Conservation (phyloP, 768 basidiomycete species). For the Pulveroboletus sp. region DNA sequence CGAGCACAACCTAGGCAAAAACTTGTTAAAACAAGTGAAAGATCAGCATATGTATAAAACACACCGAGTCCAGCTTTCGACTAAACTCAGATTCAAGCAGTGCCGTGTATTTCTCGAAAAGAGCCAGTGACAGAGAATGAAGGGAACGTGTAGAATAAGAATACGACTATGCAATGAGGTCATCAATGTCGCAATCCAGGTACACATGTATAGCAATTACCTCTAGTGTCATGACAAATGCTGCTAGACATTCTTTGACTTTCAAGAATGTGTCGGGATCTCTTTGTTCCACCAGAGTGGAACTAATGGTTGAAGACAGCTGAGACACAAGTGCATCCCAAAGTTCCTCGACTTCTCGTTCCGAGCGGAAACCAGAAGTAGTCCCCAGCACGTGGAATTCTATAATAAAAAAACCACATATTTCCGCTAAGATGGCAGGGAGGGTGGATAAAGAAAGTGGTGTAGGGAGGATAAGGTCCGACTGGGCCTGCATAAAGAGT, state of each 20-base stretch:
- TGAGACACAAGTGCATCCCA: conserved; percentile 85
- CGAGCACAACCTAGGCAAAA: conserved; percentile 59
- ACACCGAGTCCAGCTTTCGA: conserved; percentile 73
- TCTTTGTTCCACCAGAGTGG: conserved; percentile 64
- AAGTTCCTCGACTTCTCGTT: conserved; percentile 87
- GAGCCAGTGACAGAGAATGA: conserved; percentile 75
- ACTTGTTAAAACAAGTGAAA: not conserved
- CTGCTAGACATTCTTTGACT: conserved; percentile 78
- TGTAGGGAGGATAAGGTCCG: conserved; percentile 84
- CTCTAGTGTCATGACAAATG: conserved; percentile 90
- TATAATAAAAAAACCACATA: conserved; percentile 96
- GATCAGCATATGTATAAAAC: conserved; percentile 13
- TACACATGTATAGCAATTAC: conserved; percentile 36
- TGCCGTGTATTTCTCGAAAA: conserved; percentile 87
- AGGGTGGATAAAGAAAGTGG: conserved; percentile 65
- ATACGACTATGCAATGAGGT: conserved; percentile 54
- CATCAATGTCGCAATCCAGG: not conserved
- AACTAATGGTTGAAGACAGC: conserved; percentile 67
- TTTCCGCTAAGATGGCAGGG: conserved; percentile 79
- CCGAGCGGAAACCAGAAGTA: conserved; percentile 84
- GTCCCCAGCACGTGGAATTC: conserved; percentile 90
- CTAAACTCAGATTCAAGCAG: conserved; percentile 80
- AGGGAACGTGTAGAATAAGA: conserved; percentile 81
- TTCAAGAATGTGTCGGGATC: conserved; percentile 79
- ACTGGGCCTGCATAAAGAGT: conserved; percentile 71